phyloP scores from a whole-genome alignment of 1,284 basidiomycete species.

The Papiliotrema flavescens region DNA sequence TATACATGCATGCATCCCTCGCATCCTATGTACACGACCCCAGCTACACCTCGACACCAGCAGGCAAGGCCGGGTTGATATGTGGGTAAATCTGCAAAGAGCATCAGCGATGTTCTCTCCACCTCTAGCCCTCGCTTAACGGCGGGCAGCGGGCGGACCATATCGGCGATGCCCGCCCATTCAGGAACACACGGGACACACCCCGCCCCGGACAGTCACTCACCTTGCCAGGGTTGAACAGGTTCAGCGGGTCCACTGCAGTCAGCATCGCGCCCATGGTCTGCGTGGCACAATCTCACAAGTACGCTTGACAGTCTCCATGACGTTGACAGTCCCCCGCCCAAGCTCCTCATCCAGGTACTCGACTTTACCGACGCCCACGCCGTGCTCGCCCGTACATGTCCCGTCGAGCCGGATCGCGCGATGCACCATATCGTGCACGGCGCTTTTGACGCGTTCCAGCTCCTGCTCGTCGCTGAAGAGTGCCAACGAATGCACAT shows the following conservation, averaged over 20 bases:
- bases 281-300: conserved; percentile 22
- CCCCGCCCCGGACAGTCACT: conserved; percentile 1
- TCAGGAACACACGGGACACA: background rate
- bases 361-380: conserved; percentile 71
- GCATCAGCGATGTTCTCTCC: background rate
- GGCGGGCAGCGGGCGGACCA: no score
- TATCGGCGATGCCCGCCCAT: no score
- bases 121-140: background rate
- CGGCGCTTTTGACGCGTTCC: conserved; percentile 46
- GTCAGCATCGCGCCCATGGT: background rate
- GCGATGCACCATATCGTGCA: conserved; percentile 51
- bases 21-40: no score
- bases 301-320: conserved; percentile 70
- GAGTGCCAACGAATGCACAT: conserved; percentile 44
- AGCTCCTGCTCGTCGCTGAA: conserved; percentile 44
- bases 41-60: background rate
- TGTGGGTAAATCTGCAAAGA: conserved; percentile 36
- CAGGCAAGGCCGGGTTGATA: conserved; percentile 25
- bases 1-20: background rate
- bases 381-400: conserved; percentile 73
- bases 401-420: conserved; percentile 53
- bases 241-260: conserved; percentile 64
- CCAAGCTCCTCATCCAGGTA: conserved; percentile 69
- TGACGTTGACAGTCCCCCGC: conserved; percentile 67
- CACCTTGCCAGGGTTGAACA: conserved; percentile 76